Conservation (phyloP, 2,329 filamentous ascomycete species). For the Didymella pomorum region DNA sequence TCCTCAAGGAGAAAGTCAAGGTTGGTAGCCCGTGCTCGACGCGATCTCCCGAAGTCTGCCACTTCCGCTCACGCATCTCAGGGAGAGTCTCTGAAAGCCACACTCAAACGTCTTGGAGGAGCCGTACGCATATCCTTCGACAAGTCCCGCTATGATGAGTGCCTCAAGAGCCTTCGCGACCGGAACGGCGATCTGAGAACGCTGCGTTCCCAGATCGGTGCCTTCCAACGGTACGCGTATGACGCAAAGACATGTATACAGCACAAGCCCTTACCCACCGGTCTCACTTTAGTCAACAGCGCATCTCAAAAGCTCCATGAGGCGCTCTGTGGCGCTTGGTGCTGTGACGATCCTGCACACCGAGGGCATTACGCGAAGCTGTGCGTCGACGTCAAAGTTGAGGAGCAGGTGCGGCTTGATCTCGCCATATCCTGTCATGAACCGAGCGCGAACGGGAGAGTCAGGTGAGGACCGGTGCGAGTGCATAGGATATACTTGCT, state of each 20-base stretch:
- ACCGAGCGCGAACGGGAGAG: not conserved
- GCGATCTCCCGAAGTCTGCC: no score
- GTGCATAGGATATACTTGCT: no score
- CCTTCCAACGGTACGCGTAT: slow-evolving; percentile 25
- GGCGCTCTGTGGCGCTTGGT: slow-evolving; percentile 34
- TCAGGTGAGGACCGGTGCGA: not conserved
- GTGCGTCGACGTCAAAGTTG: slow-evolving; percentile 31
- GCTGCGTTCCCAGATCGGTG: slow-evolving; percentile 27
- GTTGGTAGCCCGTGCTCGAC: slow-evolving; percentile 15
- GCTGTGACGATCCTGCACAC: slow-evolving; percentile 29
- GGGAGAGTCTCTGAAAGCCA: slow-evolving; percentile 26
- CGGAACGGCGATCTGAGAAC: slow-evolving; percentile 30
- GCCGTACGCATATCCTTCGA: slow-evolving; percentile 28
- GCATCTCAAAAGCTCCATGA: slow-evolving; percentile 35
- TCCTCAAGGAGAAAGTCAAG: slow-evolving; percentile 22
- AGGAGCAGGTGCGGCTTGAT: slow-evolving; percentile 31
- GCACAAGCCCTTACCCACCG: slow-evolving; percentile 18
- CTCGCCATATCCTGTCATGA: slow-evolving; percentile 36
- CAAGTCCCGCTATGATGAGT: slow-evolving; percentile 28
- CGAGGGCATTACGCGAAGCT: slow-evolving; percentile 35
- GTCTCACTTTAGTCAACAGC: slow-evolving; percentile 21
- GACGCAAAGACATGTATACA: slow-evolving; percentile 5
- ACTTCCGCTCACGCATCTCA: slow-evolving; percentile 4
- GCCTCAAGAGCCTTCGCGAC: slow-evolving; percentile 25
- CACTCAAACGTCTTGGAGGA: slow-evolving; percentile 26